phyloP scores from a whole-genome alignment of 2,329 filamentous ascomycete species.

The Nothopassalora personata region DNA sequence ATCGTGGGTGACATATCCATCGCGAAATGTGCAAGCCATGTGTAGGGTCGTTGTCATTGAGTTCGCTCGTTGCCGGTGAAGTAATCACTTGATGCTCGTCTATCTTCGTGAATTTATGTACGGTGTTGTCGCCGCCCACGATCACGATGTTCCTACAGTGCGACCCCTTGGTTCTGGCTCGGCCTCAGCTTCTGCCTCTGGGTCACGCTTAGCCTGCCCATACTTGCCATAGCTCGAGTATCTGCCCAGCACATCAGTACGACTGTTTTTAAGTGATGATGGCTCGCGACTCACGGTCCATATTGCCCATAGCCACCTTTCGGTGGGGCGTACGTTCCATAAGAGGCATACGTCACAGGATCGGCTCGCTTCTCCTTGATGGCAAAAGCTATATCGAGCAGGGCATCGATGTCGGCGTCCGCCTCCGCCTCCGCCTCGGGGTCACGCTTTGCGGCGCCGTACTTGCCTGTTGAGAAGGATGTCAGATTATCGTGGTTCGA shows the following conservation, averaged over 20 bases:
- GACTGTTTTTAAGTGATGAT: neutral
- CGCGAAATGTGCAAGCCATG: neutral
- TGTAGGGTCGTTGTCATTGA: neutral
- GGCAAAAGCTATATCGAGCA: slow-evolving; percentile 2
- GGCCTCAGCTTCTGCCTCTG: slow-evolving; percentile 2
- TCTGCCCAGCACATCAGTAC: neutral
- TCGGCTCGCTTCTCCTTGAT: slow-evolving; percentile 9
- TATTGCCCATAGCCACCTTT: neutral
- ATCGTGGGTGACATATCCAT: neutral
- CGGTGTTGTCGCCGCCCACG: neutral
- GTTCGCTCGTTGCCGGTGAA: neutral
- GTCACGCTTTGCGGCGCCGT: slow-evolving; percentile 3
- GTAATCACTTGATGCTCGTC: neutral
- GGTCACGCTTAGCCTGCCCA: neutral
- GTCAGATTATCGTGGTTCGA: neutral
- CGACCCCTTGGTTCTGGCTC: neutral
- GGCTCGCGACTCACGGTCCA: neutral
- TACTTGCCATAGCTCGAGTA: slow-evolving; percentile 4
- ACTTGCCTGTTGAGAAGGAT: neutral
- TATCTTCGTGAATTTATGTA: neutral
- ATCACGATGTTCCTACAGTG: neutral
- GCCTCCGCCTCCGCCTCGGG: slow-evolving; percentile 11
- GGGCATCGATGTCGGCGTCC: slow-evolving; percentile 7
- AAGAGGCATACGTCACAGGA: neutral
- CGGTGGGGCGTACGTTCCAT: neutral